Evolutionary conservation across 192 early-diverging fungal genomes (phyloP).

Genomic region (Borealophlyctis nickersoniae): DNA sequence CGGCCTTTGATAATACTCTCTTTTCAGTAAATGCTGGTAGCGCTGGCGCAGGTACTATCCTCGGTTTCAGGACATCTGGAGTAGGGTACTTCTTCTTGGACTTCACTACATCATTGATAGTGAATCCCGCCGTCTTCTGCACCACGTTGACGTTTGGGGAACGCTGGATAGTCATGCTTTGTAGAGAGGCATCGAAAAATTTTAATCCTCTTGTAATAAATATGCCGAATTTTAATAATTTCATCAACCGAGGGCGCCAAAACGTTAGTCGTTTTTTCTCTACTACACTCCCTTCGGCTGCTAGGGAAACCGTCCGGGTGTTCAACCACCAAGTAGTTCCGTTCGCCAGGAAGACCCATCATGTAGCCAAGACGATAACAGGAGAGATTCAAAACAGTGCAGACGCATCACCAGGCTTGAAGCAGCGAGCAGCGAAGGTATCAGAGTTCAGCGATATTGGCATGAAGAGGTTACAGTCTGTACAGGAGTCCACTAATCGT

Average conservation of each 20-base stretch:
- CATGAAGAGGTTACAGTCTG: background rate
- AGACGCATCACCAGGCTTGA: background rate
- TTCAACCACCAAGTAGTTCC: background rate
- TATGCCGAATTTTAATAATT: background rate
- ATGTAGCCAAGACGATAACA: background rate
- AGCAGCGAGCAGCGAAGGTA: background rate
- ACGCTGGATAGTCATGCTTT: background rate
- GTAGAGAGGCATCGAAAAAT: background rate
- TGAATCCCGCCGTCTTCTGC: too few relatives aligned
- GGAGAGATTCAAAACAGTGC: background rate
- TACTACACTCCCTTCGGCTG: background rate
- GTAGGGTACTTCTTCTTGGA: too few relatives aligned
- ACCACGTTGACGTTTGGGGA: too few relatives aligned
- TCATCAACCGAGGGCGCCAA: background rate
- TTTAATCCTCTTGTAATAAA: background rate
- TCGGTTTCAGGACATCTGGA: too few relatives aligned
- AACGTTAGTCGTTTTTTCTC: background rate
- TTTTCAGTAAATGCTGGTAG: too few relatives aligned
- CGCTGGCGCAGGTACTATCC: too few relatives aligned
- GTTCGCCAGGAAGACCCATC: background rate
- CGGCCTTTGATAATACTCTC: background rate
- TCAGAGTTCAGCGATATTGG: slow-evolving; percentile 1
- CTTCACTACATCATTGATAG: too few relatives aligned
- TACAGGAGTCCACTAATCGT: background rate
- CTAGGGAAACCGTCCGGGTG: background rate